Evolutionary conservation across 129 eudicot species (phyloP).

Genomic region (Lonicera japonica): DNA sequence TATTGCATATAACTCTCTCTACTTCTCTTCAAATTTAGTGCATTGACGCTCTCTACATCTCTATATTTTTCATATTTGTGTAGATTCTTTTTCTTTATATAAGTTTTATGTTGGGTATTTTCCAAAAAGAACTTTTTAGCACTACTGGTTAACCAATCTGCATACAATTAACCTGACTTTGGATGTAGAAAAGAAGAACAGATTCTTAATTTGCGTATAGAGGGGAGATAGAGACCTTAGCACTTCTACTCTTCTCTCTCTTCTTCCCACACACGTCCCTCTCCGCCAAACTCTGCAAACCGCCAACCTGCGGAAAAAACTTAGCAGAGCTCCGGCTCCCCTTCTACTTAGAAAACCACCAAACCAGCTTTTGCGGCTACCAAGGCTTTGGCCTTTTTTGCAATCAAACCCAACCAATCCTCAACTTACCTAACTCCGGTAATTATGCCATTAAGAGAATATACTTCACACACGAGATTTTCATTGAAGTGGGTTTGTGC

Average conservation of each 20-base stretch:
- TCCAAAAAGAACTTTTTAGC: too few relatives aligned
- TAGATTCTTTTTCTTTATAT: too few relatives aligned
- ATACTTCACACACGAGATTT: slow-evolving; percentile 26
- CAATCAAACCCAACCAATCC: slow-evolving; percentile 34
- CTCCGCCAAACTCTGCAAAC: slow-evolving; percentile 21
- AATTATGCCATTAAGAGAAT: slow-evolving; percentile 38
- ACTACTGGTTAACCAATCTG: too few relatives aligned
- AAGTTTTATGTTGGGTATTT: too few relatives aligned
- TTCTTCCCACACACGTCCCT: slow-evolving; percentile 14
- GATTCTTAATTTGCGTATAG: too few relatives aligned
- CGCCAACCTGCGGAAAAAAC: slow-evolving; percentile 32
- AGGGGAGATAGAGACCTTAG: slow-evolving; percentile 8
- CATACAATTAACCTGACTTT: too few relatives aligned
- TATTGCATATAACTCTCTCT: too few relatives aligned
- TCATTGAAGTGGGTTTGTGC: slow-evolving; percentile 45
- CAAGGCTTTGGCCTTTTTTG: slow-evolving; percentile 61
- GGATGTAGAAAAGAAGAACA: too few relatives aligned
- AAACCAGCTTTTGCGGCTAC: slow-evolving; percentile 46
- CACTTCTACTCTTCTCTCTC: slow-evolving; percentile 1
- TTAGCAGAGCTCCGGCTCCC: slow-evolving; percentile 61
- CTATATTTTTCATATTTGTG: too few relatives aligned
- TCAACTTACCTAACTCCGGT: slow-evolving; percentile 32
- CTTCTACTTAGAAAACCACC: slow-evolving; percentile 42
- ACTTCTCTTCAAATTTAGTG: too few relatives aligned
- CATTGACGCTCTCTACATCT: too few relatives aligned